Base-by-base conservation (phyloP, 1,139 yeast species). In the Casaregolazyma lundiana region DNA sequence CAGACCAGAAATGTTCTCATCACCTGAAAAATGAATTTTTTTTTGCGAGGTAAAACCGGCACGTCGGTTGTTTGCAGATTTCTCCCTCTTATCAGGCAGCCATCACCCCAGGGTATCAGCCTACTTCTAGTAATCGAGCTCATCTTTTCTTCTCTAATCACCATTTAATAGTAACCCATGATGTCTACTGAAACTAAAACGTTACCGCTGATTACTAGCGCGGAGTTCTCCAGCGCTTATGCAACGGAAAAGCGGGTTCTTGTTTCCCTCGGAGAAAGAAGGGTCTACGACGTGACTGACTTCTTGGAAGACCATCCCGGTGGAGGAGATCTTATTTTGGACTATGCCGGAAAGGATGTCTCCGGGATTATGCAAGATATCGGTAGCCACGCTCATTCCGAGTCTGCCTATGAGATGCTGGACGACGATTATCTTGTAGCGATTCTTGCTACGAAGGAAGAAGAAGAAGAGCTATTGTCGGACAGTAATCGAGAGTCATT, bases 231-330 rank as follows among this genome's bases (percentile, higher is more conserved):
- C 15, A 39, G 44, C 19, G 54, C 51, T 18, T 39, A 44, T 41
- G 48, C 34, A 15, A 22, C 43, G n/a, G 35, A 50, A 34, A 24
- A 46, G 35, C 39, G 48, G 29, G 53, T 57, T 2, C 48, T 55
- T 6, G 95, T 90, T 43, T 78, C 95, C 2, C 69, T 89, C 20
- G 71, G 77, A 59, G 70, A 83, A 66, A 74, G 96, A 59, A 87
- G 86, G 59, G 80, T 92, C 36, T 90, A 89, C 63, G 80, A 92
- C 63, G 89, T 90, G 42, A 82, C 92, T 0, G 75, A 69, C 6
- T 92, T 89, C 58, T 61, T 89, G 38, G 83, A 81, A 34, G 90
- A 84, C 57, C 96, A 89, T 64, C 96, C 97, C 0, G 96, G 86
- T 47, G 97, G 96, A 13, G 80, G 77, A 3, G 90, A 87, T 47